These are phyloP conservation scores for Tremellales sp. DNA, from an alignment of 1,284 basidiomycete genomes.

Conservation along the genomic window DNA sequence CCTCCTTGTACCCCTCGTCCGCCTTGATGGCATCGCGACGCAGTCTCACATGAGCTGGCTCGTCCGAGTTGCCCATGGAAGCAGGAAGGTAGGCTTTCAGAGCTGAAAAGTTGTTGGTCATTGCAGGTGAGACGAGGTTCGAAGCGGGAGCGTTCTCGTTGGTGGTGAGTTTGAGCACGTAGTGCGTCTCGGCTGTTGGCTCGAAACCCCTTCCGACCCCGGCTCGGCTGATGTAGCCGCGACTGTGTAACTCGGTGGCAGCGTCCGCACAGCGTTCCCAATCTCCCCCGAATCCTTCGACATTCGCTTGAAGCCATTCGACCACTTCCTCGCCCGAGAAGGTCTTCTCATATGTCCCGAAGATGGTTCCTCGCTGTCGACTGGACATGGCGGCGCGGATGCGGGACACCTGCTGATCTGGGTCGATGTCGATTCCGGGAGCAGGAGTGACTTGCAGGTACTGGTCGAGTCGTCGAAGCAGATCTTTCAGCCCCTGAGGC, in stretches of 20 bases:
- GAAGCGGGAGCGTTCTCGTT: slow-evolving; percentile 7
- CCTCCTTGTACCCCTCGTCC: slow-evolving; percentile 68
- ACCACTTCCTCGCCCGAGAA: slow-evolving; percentile 78
- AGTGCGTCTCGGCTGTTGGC: slow-evolving; percentile 39
- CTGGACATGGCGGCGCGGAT: slow-evolving; percentile 59
- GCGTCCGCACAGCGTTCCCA: slow-evolving; percentile 74
- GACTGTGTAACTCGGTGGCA: slow-evolving; percentile 69
- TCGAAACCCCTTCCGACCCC: slow-evolving; percentile 54
- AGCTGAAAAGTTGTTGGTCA: slow-evolving; percentile 26
- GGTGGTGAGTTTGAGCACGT: slow-evolving; percentile 31
- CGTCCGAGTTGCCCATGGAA: slow-evolving; percentile 49
- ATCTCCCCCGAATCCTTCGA: slow-evolving; percentile 65
- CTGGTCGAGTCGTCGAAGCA: slow-evolving; percentile 56
- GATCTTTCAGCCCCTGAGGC: slow-evolving; percentile 60
- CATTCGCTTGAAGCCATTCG: slow-evolving; percentile 65
- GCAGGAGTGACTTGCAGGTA: slow-evolving; percentile 40
- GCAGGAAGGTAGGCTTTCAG: slow-evolving; percentile 37
- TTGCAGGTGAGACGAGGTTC: slow-evolving; percentile 14
- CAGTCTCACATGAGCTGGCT: slow-evolving; percentile 64
- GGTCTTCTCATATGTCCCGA: slow-evolving; percentile 82
- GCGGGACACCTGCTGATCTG: slow-evolving; percentile 51
- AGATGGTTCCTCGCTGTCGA: slow-evolving; percentile 66
- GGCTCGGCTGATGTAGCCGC: slow-evolving; percentile 66
- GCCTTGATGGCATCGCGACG: slow-evolving; percentile 73
- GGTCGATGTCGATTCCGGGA: slow-evolving; percentile 28